phyloP scores from a whole-genome alignment of 768 basidiomycete genomes.

The Russula lepida region DNA sequence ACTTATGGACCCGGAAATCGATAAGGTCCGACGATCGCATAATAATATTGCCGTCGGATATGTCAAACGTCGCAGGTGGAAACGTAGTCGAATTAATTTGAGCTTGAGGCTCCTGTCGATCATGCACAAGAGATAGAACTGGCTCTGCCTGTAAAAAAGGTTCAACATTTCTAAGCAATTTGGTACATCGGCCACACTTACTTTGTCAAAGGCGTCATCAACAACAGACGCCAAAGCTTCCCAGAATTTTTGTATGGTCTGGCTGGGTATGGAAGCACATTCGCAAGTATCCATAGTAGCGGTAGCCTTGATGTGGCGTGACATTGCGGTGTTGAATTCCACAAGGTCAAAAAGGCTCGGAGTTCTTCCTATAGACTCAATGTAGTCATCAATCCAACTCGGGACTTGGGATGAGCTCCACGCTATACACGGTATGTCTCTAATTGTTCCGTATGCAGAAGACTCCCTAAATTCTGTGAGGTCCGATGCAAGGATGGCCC shows the following conservation, averaged over 20 bases:
- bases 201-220: background rate
- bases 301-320: background rate
- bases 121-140: background rate
- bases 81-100: background rate
- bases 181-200: background rate
- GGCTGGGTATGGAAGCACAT: background rate
- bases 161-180: background rate
- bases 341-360: background rate
- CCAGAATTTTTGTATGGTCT: conserved; percentile 1
- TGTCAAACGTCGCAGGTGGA: background rate
- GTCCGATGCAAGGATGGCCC: background rate
- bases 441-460: background rate
- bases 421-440: background rate
- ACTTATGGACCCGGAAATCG: conserved; percentile 6
- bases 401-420: background rate
- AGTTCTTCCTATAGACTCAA: background rate
- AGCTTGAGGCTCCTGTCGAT: background rate
- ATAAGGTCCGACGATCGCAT: background rate
- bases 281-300: background rate
- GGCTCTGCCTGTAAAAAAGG: background rate
- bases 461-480: background rate
- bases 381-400: background rate
- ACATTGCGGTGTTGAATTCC: background rate
- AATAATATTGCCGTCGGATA: background rate
- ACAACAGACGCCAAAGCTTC: background rate